These are phyloP conservation scores for Boletales sp. DNA, from an alignment of 768 basidiomycete species.

Conservation along the genomic window DNA sequence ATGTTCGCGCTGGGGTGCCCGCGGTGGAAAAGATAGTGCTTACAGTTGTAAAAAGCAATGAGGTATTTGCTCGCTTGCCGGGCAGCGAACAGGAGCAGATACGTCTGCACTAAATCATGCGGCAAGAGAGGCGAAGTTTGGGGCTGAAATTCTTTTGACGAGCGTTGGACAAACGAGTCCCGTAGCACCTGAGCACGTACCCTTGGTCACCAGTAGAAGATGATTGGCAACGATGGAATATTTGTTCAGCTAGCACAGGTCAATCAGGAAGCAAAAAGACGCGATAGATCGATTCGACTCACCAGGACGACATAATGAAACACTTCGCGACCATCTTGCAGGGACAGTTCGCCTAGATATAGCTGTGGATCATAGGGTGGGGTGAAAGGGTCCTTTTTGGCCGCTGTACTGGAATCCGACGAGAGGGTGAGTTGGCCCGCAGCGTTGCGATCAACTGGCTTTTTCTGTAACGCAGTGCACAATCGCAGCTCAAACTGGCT, in stretches of 20 bases:
- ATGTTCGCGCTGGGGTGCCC: background rate
- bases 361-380: slow-evolving; percentile 82
- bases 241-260: slow-evolving; percentile 68
- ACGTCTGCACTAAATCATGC: slow-evolving; percentile 71
- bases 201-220: slow-evolving; percentile 85
- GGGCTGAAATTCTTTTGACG: slow-evolving; percentile 57
- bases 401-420: slow-evolving; percentile 18
- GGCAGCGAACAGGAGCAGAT: slow-evolving; percentile 69
- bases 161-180: background rate
- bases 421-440: slow-evolving; percentile 31
- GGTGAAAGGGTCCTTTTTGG: slow-evolving; percentile 67
- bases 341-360: slow-evolving; percentile 65
- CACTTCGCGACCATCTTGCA: slow-evolving; percentile 44
- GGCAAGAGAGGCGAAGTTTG: slow-evolving; percentile 82
- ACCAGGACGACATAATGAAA: slow-evolving; percentile 71
- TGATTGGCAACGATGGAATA: slow-evolving; percentile 82
- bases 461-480: slow-evolving; percentile 83
- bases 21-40: slow-evolving; percentile 11
- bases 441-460: slow-evolving; percentile 52
- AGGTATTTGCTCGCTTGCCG: slow-evolving; percentile 53
- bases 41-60: slow-evolving; percentile 92
- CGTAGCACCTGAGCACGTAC: slow-evolving; percentile 35
- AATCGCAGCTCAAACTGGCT: slow-evolving; percentile 79
- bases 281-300: slow-evolving; percentile 20
- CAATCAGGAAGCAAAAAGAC: slow-evolving; percentile 1